Percentiles rank a stretch among this genome's conserved stretches.
phyloP scores from a whole-genome alignment of 345 rosid species.

The Salix exigua region DNA sequence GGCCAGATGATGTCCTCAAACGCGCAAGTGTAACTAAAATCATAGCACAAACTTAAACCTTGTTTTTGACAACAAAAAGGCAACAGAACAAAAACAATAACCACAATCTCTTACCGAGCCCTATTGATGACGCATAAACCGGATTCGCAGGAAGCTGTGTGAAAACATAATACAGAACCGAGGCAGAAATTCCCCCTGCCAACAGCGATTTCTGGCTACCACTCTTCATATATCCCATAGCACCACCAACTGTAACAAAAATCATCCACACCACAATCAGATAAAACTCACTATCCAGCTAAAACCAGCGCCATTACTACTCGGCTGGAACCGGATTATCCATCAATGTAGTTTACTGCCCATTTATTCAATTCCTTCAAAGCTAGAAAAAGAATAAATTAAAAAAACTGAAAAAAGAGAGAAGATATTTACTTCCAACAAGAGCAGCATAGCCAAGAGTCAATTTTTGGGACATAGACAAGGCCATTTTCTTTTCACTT shows the following conservation, averaged over 20 bases:
- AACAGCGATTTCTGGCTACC: conserved; percentile 83
- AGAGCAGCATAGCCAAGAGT: conserved; percentile 61
- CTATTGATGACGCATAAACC: conserved; percentile 67
- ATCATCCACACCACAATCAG: background rate
- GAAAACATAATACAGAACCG: conserved; percentile 58
- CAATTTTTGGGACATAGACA: conserved; percentile 64
- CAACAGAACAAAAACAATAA: background rate
- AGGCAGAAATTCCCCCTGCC: conserved; percentile 77
- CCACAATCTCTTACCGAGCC: conserved; percentile 58
- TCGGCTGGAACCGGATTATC: too few species aligned
- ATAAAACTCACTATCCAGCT: background rate
- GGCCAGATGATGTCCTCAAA: too few species aligned
- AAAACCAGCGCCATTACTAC: too few species aligned
- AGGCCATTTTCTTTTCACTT: conserved; percentile 30
- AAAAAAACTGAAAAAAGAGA: background rate
- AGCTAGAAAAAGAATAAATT: background rate
- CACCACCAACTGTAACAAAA: conserved; percentile 63
- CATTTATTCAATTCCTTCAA: too few species aligned
- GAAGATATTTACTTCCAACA: conserved; percentile 52
- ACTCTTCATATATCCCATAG: conserved; percentile 75
- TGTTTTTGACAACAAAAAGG: background rate
- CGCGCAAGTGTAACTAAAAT: background rate
- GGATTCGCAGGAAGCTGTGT: conserved; percentile 72
- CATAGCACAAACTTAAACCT: background rate
- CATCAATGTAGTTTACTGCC: too few species aligned